Evolutionary conservation across 768 basidiomycete genomes (phyloP), one percentile per base, ranked within the genome.

Genomic region (Boletus rex-veris): DNA sequence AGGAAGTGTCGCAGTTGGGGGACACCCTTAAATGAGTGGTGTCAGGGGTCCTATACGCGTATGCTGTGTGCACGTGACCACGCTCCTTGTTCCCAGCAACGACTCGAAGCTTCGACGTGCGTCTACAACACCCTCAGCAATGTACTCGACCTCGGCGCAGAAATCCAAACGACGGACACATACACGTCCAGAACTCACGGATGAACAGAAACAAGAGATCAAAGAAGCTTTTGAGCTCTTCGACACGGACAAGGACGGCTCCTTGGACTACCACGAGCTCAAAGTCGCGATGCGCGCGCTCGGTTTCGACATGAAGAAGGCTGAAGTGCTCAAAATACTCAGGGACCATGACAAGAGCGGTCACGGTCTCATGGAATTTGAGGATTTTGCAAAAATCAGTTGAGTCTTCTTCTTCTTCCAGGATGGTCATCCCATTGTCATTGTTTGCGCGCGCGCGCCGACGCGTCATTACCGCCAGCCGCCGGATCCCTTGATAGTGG

Each of bases 181-280:
- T 58, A 48, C 84, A 31, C 87, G 90, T 35, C 91, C 90, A 59
- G 90, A 93, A 57, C 83, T 93, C 48, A 80, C 85, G 9, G 91
- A 93, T 42, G 90, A 93, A 68, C 90, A 92, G 64, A 90, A 90
- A 63, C 90, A 93, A 64, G 97, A 99, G 73, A 95, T 98, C 51
- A 94, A 94, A 71, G 97, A 99, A 66, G 97, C 97, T 0, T 99
- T 99, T 65, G 96, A 98, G 72, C 85, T 99, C 50, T 99, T 99
- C 68, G 97, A 99, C 74, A 91, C 94, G 42, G 97, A 99, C 80
- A 97, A 98, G 77, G 97, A 99, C 66, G 92, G 92, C 33, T 85
- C 81, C 48, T 78, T 98, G 52, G 97, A 98, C 74, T 98, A 98
- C 73, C 97, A 99, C 74, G 97, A 99, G 69, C 81, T 98, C 64